Percentiles rank a stretch among this genome's conserved stretches.
phyloP scores from a whole-genome alignment of 768 basidiomycete genomes.

The Russula griseocarnosa region DNA sequence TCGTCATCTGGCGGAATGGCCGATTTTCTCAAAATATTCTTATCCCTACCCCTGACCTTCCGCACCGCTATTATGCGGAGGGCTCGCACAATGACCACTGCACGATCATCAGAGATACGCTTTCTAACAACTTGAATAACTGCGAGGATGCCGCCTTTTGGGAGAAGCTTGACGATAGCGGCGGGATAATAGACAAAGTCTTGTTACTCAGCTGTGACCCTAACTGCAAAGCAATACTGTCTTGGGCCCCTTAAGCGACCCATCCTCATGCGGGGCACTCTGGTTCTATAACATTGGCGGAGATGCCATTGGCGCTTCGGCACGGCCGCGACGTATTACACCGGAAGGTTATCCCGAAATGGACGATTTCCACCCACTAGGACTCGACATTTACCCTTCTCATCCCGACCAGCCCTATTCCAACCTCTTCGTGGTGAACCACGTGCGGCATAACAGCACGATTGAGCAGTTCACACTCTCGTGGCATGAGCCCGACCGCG shows the following conservation, averaged over 20 bases:
- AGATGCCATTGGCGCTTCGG: conserved; percentile 7
- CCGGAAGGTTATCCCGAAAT: conserved; percentile 50
- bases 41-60: conserved; percentile 25
- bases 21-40: conserved; percentile 20
- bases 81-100: conserved; percentile 51
- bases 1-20: conserved; percentile 23
- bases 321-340: conserved; percentile 39
- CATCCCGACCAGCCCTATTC: conserved; percentile 42
- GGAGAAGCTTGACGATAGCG: conserved; percentile 48
- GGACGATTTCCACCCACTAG: conserved; percentile 72
- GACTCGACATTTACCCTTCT: conserved; percentile 55
- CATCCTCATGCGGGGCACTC: conserved; percentile 53
- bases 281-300: conserved; percentile 46
- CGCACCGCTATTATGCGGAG: conserved; percentile 34
- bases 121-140: conserved; percentile 37
- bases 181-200: conserved; percentile 41
- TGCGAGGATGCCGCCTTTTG: conserved; percentile 69
- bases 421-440: conserved; percentile 65
- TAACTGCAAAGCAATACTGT: conserved; percentile 59
- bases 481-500: conserved; percentile 42
- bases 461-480: conserved; percentile 64
- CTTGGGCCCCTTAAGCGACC: conserved; percentile 64
- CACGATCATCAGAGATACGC: conserved; percentile 37
- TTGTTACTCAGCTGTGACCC: conserved; percentile 52
- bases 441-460: conserved; percentile 54